A percentile compares a stretch with the other conserved stretches of the same genome.
phyloP scores from a whole-genome alignment of 108 stramenopile species.

The Cyclotella choctawhatcheeana region DNA sequence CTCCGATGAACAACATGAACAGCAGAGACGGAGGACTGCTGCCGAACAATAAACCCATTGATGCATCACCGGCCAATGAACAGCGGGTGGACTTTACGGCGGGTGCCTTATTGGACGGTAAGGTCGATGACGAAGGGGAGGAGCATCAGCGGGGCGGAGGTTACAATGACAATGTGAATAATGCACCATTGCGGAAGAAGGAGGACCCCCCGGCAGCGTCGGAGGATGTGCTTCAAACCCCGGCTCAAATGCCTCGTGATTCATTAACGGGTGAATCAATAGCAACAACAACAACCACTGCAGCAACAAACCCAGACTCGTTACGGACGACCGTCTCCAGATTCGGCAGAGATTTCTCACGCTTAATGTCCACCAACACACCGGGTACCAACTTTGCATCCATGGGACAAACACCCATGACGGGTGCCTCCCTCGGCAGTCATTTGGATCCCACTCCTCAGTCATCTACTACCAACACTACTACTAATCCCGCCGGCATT shows the following conservation, averaged over 20 bases:
- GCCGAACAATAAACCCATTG: too few species aligned
- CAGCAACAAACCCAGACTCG: too few species aligned
- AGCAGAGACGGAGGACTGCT: too few species aligned
- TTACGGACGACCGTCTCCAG: slow-evolving; percentile 2
- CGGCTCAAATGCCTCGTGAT: slow-evolving; percentile 14
- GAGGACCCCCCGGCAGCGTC: slow-evolving; percentile 12
- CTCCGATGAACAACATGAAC: too few species aligned
- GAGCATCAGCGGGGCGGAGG: too few species aligned
- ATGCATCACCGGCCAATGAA: too few species aligned
- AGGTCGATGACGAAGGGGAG: too few species aligned
- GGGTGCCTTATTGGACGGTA: too few species aligned
- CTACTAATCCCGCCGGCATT: slow-evolving; percentile 13
- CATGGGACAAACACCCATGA: slow-evolving; percentile 30
- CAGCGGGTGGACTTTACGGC: too few species aligned
- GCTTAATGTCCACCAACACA: slow-evolving; percentile 7
- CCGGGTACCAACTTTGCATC: slow-evolving; percentile 23
- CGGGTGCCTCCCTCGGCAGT: slow-evolving; percentile 30
- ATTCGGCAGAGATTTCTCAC: slow-evolving; percentile 20
- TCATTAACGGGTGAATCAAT: neutral
- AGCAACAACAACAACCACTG: neutral
- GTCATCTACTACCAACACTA: neutral
- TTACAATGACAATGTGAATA: too few species aligned
- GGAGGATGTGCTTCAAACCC: slow-evolving; percentile 1
- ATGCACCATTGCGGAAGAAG: neutral
- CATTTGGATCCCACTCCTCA: slow-evolving; percentile 8